Conservation (phyloP, 1,284 basidiomycete species). For the Microbotryomycetes sp. region DNA sequence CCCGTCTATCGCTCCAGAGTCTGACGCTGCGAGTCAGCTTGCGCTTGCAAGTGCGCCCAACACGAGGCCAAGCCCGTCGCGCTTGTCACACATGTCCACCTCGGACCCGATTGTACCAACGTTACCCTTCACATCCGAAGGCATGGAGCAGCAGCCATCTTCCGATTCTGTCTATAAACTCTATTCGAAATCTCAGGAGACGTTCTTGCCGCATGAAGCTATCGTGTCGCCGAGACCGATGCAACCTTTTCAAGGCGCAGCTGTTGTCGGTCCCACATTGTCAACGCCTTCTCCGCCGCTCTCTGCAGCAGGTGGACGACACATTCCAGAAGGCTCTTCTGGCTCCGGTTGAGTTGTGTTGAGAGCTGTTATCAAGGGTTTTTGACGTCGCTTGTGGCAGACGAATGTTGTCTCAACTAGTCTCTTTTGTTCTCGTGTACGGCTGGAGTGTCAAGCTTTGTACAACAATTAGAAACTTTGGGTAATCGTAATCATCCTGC, state of each 20-base stretch:
- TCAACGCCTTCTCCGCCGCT: background rate
- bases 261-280: background rate
- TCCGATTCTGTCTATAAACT: background rate
- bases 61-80: background rate
- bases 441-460: too few relatives aligned
- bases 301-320: background rate
- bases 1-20: background rate
- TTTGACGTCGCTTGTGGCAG: background rate
- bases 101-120: background rate
- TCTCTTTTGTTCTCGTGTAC: background rate
- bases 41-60: background rate
- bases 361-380: background rate
- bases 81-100: background rate
- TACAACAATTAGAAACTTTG: background rate
- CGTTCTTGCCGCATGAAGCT: background rate
- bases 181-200: background rate
- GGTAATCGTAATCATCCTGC: background rate
- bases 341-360: background rate
- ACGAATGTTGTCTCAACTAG: background rate
- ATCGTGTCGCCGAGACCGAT: background rate
- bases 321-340: background rate
- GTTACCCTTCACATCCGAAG: background rate
- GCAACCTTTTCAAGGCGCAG: background rate
- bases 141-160: background rate
- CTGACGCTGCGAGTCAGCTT: background rate